Base-by-base conservation (phyloP, 495 filamentous ascomycete species). In the Penicillium mononematosum region DNA sequence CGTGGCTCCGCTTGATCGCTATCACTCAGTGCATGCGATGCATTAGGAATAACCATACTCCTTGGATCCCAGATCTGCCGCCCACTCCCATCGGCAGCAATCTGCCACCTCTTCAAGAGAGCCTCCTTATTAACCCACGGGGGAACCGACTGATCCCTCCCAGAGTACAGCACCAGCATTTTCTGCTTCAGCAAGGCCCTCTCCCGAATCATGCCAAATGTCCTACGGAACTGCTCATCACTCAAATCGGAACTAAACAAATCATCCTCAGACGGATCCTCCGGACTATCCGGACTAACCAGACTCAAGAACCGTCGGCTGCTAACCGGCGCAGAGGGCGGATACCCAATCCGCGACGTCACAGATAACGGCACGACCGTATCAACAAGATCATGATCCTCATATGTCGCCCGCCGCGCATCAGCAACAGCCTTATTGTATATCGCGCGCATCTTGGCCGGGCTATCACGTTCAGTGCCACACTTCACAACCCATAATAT, bases 161-260 rank as follows among this genome's bases (percentile, higher is more conserved):
- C 90, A 4, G 88, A 86, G 56, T 84, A 85, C 58, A 96, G 63
- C 50, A 80, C 72, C 54, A 73, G 46, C 8, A 81, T 27, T 29
- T 70, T 71, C 8, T 58, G 44, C 4, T 83, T 76, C 38, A 92
- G 56, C 12, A 85, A 78, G 12, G 76, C 82, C 34, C 74, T 61
- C 45, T 74, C 50, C 31, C 75, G 72, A 31, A 88, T 68, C 62
- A 56, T 72, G 3, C 89, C 89, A 80, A 93, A 96, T 1, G 80
- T 88, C 34, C 65, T 58, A 27, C 49, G 57, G 20, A 92, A 66
- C 54, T 77, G 70, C 47, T 79, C 76, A 51, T 88, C 84, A 0
- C 69, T 66, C 19, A 96, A 70, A 70, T 92, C 89, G 17, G 87
- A 88, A 49, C 86, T 89, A 73, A 96, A 97, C 59, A 87, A 87